Base-by-base conservation (phyloP, 148 eudicot species). In the Tetragonia tetragonoides region DNA sequence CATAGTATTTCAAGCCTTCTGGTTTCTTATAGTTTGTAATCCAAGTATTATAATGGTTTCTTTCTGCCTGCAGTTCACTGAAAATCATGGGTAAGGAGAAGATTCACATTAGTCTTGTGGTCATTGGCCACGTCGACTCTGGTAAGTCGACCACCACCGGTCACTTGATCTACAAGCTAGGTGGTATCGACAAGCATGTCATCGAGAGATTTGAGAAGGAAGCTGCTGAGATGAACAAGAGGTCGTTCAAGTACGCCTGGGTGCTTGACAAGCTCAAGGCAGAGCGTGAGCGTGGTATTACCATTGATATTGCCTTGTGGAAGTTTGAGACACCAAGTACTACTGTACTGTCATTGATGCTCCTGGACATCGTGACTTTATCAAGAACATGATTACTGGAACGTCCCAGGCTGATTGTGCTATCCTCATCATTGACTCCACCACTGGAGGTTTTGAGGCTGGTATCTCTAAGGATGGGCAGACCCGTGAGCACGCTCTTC, bases 211-310 rank as follows among this genome's bases (percentile, higher is more conserved):
- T 87, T 20, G 88, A 85, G 86, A 87, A 87, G 82, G 90, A 87
- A 71, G 87, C 86, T 77, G 90, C 88, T 83, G 90, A 87, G 87
- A 85, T 87, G 90, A 87, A 85, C 88, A 87, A 87, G 83, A 85
- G 90, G 83, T 87, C 90, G 24, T 87, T 87, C 78, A 83, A 87
- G 86, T 87, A 85, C 24, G 90, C 90, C 0, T 87, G 90, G 90
- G 90, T 87, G 40, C 87, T 87, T 68, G 90, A 87, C 86, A 87
- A 84, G 75, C 85, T 87, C 16, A 87, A 87, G 87, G 89, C 87
- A 3, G 89, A 84, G 84, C 87, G 86, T 75, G 87, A 84, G 70
- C 87, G 87, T 84, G 89, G 89, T 80, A 84, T 87, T 24, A 87
- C 89, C 41, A 87, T 87, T 20, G 89, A 84, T 78, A 87, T 87